Percentiles rank a stretch among this genome's conserved stretches.
These are phyloP conservation scores for Aspergillus wentii DNA, from an alignment of 495 filamentous ascomycete species.

Conservation along the genomic window DNA sequence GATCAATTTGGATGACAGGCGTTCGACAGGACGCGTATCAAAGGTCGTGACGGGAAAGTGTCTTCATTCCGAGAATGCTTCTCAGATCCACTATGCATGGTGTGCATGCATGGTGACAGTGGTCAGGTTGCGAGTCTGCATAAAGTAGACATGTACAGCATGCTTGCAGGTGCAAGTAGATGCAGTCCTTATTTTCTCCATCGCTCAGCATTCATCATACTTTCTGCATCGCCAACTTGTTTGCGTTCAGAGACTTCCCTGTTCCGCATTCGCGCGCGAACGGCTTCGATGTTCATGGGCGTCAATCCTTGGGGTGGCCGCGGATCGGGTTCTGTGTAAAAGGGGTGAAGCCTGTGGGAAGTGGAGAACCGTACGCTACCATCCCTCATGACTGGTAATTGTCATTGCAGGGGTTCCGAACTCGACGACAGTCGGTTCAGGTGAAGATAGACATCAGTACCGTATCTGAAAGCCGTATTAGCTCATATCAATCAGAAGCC, in stretches of 20 bases:
- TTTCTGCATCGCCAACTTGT: slow-evolving; percentile 81
- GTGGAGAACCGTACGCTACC: slow-evolving; percentile 45
- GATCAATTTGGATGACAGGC: too few relatives aligned
- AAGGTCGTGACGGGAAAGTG: too few relatives aligned
- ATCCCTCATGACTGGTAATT: slow-evolving; percentile 95
- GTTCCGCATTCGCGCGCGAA: slow-evolving; percentile 44
- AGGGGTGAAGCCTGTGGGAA: slow-evolving; percentile 41
- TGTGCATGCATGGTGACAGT: too few relatives aligned
- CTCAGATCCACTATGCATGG: too few relatives aligned
- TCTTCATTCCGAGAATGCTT: too few relatives aligned
- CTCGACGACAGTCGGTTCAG: slow-evolving; percentile 92
- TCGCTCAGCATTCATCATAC: slow-evolving; percentile 40
- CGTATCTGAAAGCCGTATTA: slow-evolving; percentile 61
- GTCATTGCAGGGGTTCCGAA: slow-evolving; percentile 96
- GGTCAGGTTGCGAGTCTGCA: too few relatives aligned
- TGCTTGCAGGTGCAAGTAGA: too few relatives aligned
- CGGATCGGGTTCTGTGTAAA: slow-evolving; percentile 33
- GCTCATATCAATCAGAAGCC: slow-evolving; percentile 4
- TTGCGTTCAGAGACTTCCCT: slow-evolving; percentile 77
- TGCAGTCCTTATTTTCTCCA: slow-evolving; percentile 18
- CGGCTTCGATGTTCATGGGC: slow-evolving; percentile 58
- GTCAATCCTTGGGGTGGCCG: slow-evolving; percentile 79
- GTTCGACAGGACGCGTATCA: too few relatives aligned
- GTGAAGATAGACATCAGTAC: slow-evolving; percentile 97
- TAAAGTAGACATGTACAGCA: too few relatives aligned